Conservation (phyloP, 768 basidiomycete species). For the Exidia glandulosa region DNA sequence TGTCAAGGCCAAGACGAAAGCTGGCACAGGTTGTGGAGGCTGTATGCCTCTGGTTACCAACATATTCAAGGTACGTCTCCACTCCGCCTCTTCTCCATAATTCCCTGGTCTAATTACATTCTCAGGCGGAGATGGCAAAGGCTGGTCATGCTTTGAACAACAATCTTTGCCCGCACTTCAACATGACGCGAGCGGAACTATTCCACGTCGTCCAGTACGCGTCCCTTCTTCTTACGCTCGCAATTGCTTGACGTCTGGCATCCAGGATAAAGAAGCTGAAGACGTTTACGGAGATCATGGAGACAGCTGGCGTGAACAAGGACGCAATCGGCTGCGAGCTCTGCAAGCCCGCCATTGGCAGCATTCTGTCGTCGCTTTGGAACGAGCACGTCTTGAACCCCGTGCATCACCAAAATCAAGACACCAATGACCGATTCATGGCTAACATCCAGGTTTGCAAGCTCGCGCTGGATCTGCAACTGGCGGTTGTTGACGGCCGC, state of each 20-base stretch:
- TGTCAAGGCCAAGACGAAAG: constrained; percentile 58
- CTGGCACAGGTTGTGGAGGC: constrained; percentile 63
- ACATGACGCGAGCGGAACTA: constrained; percentile 52
- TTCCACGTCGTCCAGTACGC: constrained; percentile 46
- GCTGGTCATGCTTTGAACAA: constrained; percentile 47
- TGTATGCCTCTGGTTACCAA: constrained; percentile 49
- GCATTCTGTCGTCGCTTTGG: constrained; percentile 39
- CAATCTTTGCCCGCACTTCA: constrained; percentile 55
- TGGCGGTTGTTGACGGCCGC: neutral
- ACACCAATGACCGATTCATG: constrained; percentile 58
- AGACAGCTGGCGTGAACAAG: constrained; percentile 32
- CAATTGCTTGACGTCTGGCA: neutral
- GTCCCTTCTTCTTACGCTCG: neutral
- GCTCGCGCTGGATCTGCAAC: neutral
- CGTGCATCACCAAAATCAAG: constrained; percentile 55
- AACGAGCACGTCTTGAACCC: constrained; percentile 58
- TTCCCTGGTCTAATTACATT: constrained; percentile 14
- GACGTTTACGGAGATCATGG: constrained; percentile 46
- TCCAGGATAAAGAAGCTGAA: constrained; percentile 45
- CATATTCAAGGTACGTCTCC: constrained; percentile 23
- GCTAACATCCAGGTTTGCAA: constrained; percentile 50
- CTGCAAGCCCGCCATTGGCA: constrained; percentile 60
- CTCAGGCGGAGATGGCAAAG: constrained; percentile 56
- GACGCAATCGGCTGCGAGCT: constrained; percentile 56
- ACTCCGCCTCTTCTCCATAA: neutral